Base-by-base conservation (phyloP, 2,329 filamentous ascomycete species). In the Botrytis porri region DNA sequence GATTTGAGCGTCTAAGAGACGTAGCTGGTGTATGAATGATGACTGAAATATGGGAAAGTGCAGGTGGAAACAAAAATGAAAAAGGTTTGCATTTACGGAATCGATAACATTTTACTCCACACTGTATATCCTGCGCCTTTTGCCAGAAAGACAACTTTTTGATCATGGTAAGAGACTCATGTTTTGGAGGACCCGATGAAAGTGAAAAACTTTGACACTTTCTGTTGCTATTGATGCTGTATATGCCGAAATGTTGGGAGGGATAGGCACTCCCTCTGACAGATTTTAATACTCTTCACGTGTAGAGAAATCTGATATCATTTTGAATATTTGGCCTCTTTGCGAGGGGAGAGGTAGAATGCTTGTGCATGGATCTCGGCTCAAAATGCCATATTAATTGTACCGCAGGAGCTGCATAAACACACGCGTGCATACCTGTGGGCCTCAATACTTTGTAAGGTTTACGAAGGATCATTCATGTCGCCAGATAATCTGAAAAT, bases 41-140 rank as follows among this genome's bases (percentile, higher is more conserved):
- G 8, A 22, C 66, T 22, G 74, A 72, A 14, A 75, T 70, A 60
- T 77, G 75, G 3, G 59, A 62, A 3, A 76, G 74, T 16, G 37
- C 74, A 73, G 16, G 75, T 77, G 61, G 77, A 77, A 14, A 75
- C 59, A 32, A 41, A 41, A 8, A 70, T 69, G 9, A 48, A 35
- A 35, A 77, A 32, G 18, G 63, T 22, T 22, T 10, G 6, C 8
- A 60, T 76, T 76, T 32, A 75, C 70, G 18, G 62, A 39, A 10
- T 45, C 7, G 20, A 77, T 65, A 51, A 77, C 10, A 8, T 20
- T 29, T 25, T 22, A 10, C 64, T 54, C 35, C 3, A n/a, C 16
- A 14, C 16, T 29, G 45, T 8, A 54, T 35, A 2, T 29, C 37
- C 8, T 29, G 20, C 35, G 4, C 25, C 8, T 16, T 29, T 8